Evolutionary conservation across 2,329 filamentous ascomycete species (phyloP), one percentile per base, ranked within the genome.

Genomic region (Aureobasidium namibiae): DNA sequence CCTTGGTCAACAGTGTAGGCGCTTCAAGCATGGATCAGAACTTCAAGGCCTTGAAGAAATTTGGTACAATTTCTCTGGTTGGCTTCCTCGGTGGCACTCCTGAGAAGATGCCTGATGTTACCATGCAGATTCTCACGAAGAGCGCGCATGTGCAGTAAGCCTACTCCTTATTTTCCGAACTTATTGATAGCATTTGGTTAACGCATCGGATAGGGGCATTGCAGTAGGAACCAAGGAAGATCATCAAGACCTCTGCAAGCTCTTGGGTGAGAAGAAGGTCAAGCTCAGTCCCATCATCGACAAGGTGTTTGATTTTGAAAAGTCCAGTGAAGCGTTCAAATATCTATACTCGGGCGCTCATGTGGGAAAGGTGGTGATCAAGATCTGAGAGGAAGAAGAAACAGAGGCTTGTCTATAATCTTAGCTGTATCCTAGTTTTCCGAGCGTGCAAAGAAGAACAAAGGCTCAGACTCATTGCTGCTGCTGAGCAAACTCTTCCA

Each of bases 401-500:
- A 31, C 29, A 31, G n/a, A n/a, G n/a, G n/a, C n/a, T n/a, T 31
- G 5, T 31, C 29, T 31, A 31, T 31, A 31, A 31, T 10, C 10
- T 31, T 31, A 31, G 29, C 29, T 31, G 29, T 31, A 31, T 31
- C 29, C 29, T 31, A 31, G 33, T 34, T 34, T 34, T 10, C 6
- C 29, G 13, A 34, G 13, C 9, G 11, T 14, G 13, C 10, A 18
- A 45, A 31, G 8, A 46, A 18, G 14, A 31, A 31, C 5, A 31
- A 31, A 31, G 29, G 10, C 29, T 6, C 10, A 31, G n/a, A 31
- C 29, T 31, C 29, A 4, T 46, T 39, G 54, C 45, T 59, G 48
- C 34, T 63, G 60, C 36, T 61, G 57, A 18, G 81, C 82, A 72
- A 80, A 86, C 23, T 83, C 81, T 57, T 81, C 74, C 56, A 91